Base-by-base conservation (phyloP, 1,284 basidiomycete species). In the Pholiota adiposa region DNA sequence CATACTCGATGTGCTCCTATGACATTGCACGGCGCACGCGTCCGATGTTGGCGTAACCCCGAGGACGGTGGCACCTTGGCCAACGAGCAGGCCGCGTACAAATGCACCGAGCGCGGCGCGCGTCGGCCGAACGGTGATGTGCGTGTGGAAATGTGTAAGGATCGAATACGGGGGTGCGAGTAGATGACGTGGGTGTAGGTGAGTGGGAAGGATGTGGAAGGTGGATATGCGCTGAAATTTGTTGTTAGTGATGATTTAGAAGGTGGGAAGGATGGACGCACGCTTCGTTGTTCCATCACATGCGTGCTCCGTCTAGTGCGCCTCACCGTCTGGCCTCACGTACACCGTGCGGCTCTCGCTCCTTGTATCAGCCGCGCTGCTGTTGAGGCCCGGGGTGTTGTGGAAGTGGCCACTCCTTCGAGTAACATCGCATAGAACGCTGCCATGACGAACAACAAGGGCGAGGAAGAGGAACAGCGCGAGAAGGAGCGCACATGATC, bases 41-140 rank as follows among this genome's bases (percentile, higher is more conserved):
- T n/a, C n/a, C n/a, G n/a, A n/a, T n/a, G 25, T 43, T 41, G 43
- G 29, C 2, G n/a, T n/a, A 8, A 36, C 27, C 14, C 4, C 38
- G 11, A 12, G 18, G 16, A 11, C 31, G 4, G 2, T 41, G 19
- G 43, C 46, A 6, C 19, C 36, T 5, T 51, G 52, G 0, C 65
- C 66, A 0, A 82, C 80, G 0, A 82, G 76, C 0, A 86, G 83
- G 0, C 87, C 87, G 1, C 80, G 75, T 18, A 89, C 75, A 59
- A 87, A 82, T 0, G 85, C 84, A 25, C 85, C 83, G n/a, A 89
- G 67, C 0, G 88, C 88, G 44, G 88, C 80, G 2, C 78, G 75
- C 0, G 83, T 77, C 1, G 87, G 84, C 16, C 83, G 76, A 41
- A 85, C 71, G 0, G 78, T 72, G 60, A 80, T 77, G 59, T 79